These are phyloP conservation scores for Tetradesmus lagerheimii DNA, from an alignment of 139 green algal genomes.

Conservation along the genomic window DNA sequence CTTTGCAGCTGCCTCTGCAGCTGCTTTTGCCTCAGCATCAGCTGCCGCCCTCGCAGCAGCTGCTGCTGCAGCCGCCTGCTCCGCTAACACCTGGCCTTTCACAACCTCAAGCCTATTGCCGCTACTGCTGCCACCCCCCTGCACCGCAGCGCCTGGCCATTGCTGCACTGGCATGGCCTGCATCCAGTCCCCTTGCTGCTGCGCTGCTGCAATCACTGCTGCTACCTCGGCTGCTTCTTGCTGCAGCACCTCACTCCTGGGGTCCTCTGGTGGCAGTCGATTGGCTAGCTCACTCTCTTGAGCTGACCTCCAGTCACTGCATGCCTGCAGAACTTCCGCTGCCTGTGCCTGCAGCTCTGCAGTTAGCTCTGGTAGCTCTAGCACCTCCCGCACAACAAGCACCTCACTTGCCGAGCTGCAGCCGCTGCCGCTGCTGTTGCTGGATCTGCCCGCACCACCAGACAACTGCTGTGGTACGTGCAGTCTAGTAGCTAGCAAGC, in stretches of 20 bases:
- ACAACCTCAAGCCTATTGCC: not conserved
- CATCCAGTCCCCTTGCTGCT: not conserved
- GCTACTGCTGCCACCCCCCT: not conserved
- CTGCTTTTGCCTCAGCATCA: conserved; percentile 48
- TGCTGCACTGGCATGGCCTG: not conserved
- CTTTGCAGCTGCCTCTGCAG: conserved; percentile 34
- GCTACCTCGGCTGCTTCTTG: conserved; percentile 13
- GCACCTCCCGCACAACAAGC: conserved; percentile 15
- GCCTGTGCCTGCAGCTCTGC: conserved; percentile 16
- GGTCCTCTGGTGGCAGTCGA: not conserved
- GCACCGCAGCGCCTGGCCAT: not conserved
- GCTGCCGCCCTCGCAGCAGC: conserved; percentile 32
- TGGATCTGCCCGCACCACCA: not conserved
- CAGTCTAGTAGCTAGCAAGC: not conserved
- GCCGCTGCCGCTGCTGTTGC: not conserved
- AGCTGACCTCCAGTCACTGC: too few species aligned
- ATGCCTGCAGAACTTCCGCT: not conserved
- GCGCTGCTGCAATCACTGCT: conserved; percentile 23
- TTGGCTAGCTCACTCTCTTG: not conserved
- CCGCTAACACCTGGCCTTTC: conserved; percentile 29
- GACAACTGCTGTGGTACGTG: not conserved
- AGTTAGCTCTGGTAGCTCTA: conserved; percentile 11
- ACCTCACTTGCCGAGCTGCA: not conserved
- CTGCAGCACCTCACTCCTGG: not conserved
- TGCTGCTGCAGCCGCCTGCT: conserved; percentile 32